Evolutionary conservation across 495 filamentous ascomycete species (phyloP).

Genomic region (Penicillium goetzii): DNA sequence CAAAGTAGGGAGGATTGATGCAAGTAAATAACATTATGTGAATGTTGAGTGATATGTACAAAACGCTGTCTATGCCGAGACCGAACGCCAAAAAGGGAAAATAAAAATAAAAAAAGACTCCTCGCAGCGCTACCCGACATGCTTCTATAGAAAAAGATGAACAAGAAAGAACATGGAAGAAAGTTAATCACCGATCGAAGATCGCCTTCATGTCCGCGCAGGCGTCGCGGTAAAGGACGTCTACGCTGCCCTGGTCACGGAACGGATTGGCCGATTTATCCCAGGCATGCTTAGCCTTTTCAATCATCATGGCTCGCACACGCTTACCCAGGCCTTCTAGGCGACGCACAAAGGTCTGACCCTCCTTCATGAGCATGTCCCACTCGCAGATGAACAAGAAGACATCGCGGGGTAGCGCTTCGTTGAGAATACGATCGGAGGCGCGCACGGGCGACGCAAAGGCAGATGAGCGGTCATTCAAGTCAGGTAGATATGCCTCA

Average conservation of each 20-base stretch:
- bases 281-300: conserved; percentile 79
- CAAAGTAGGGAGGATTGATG: conserved; percentile 8
- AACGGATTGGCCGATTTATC: conserved; percentile 84
- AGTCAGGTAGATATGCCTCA: conserved; percentile 69
- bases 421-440: conserved; percentile 51
- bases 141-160: conserved; percentile 5
- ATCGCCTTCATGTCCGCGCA: conserved; percentile 51
- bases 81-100: conserved; percentile 11
- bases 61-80: conserved; percentile 13
- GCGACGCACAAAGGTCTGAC: conserved; percentile 65
- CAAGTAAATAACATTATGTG: not conserved
- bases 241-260: conserved; percentile 51
- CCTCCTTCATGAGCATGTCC: conserved; percentile 87
- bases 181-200: conserved; percentile 36
- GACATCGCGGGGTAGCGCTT: conserved; percentile 64
- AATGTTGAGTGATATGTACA: not conserved
- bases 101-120: not conserved
- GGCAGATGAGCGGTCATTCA: conserved; percentile 55
- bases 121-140: conserved; percentile 8
- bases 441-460: conserved; percentile 68
- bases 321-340: conserved; percentile 67
- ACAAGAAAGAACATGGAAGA: not conserved
- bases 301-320: conserved; percentile 70
- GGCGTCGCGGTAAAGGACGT: conserved; percentile 47
- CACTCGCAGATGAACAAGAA: conserved; percentile 83